Percentiles rank a stretch among this genome's conserved stretches.
Evolutionary conservation across 768 basidiomycete genomes (phyloP).

Genomic region (Lentinula aciculospora): DNA sequence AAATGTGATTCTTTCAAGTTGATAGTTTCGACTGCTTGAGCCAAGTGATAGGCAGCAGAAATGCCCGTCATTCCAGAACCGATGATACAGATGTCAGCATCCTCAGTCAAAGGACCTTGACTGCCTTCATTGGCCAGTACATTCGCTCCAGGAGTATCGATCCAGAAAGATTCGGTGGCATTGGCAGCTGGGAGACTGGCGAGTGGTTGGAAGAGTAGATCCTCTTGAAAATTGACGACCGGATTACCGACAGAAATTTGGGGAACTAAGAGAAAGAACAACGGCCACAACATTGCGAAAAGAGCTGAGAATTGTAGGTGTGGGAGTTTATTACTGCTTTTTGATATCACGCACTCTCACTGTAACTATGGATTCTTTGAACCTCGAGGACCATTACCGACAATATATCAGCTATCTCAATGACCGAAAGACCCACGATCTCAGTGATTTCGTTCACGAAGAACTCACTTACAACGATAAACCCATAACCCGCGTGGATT

Average conservation of each 20-base stretch:
- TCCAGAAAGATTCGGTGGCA: slow-evolving; percentile 74
- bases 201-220: not conserved
- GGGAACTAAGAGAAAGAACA: not conserved
- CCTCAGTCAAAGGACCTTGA: slow-evolving; percentile 43
- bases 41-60: slow-evolving; percentile 67
- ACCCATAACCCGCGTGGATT: not conserved
- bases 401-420: slow-evolving; percentile 1
- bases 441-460: not conserved
- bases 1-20: slow-evolving; percentile 5
- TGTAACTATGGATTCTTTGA: no score
- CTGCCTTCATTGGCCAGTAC: slow-evolving; percentile 67
- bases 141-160: slow-evolving; percentile 52
- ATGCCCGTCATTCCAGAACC: slow-evolving; percentile 79
- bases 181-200: slow-evolving; percentile 47
- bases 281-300: not conserved
- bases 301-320: no score
- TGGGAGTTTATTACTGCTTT: no score
- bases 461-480: not conserved
- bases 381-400: not conserved
- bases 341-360: not conserved
- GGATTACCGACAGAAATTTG: not conserved
- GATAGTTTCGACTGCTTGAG: slow-evolving; percentile 23
- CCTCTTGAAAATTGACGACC: not conserved
- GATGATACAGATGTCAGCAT: slow-evolving; percentile 73
- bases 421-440: not conserved